Percentiles rank a stretch among this genome's conserved stretches.
Evolutionary conservation across 2,329 filamentous ascomycete species (phyloP).

Genomic region (Microdochium paspali): DNA sequence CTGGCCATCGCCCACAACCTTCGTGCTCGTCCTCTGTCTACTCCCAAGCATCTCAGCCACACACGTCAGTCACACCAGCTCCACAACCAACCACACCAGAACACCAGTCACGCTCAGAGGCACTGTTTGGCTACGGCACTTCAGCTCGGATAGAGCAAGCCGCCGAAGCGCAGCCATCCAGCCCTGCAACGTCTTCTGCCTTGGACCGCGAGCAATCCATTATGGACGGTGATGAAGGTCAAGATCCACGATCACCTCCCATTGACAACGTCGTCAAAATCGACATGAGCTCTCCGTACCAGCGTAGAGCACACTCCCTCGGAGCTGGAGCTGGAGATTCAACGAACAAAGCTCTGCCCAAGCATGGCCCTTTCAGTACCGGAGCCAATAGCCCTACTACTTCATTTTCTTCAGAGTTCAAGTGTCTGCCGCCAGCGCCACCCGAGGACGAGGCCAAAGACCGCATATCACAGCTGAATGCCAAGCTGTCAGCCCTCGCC

Average conservation of each 20-base stretch:
- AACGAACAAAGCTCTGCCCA: neutral
- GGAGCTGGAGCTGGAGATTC: neutral
- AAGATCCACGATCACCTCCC: neutral
- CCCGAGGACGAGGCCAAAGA: slow-evolving; percentile 48
- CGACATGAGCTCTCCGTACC: slow-evolving; percentile 17
- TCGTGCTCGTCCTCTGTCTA: slow-evolving; percentile 26
- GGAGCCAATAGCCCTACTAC: slow-evolving; percentile 9
- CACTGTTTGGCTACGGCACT: neutral
- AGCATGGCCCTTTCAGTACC: slow-evolving; percentile 5
- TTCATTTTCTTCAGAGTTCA: slow-evolving; percentile 26
- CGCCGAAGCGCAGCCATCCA: neutral
- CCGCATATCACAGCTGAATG: slow-evolving; percentile 57
- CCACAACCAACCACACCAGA: slow-evolving; percentile 30
- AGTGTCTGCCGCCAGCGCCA: slow-evolving; percentile 52
- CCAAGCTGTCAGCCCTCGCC: slow-evolving; percentile 53
- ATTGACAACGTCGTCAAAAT: slow-evolving; percentile 17
- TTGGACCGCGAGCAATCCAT: slow-evolving; percentile 28
- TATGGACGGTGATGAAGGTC: slow-evolving; percentile 15
- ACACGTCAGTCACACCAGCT: slow-evolving; percentile 14
- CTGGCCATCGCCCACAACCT: slow-evolving; percentile 18
- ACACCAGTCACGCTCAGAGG: slow-evolving; percentile 16
- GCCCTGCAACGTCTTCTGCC: slow-evolving; percentile 17
- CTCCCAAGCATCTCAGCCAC: slow-evolving; percentile 17
- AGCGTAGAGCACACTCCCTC: neutral
- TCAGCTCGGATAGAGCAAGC: neutral